A percentile compares a stretch with the other conserved stretches of the same genome.
Conservation (phyloP, 148 eudicot species). For the Chenopodium formosanum region DNA sequence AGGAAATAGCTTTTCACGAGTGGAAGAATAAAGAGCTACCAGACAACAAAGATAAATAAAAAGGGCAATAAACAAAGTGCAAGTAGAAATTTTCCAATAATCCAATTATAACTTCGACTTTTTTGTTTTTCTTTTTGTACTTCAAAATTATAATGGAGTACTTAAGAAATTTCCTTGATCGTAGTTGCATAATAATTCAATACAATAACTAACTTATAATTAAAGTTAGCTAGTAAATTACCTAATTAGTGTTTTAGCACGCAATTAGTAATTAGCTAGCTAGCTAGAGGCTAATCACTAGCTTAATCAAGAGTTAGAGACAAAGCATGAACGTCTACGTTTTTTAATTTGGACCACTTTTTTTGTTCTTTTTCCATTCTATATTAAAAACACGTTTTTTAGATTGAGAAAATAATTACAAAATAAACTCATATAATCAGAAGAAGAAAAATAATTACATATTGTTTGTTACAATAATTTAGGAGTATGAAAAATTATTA, state of each 20-base stretch:
- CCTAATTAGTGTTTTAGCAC: background rate
- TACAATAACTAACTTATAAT: background rate
- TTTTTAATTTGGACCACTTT: background rate
- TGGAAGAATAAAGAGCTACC: conserved; percentile 17
- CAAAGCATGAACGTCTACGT: background rate
- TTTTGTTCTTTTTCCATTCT: background rate
- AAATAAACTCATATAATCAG: too few species aligned
- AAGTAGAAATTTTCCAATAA: conserved; percentile 9
- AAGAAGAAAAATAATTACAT: too few species aligned
- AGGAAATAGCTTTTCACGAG: conserved; percentile 22
- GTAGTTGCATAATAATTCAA: background rate
- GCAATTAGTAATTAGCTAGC: conserved; percentile 8
- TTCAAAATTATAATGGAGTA: background rate
- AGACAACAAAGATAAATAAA: conserved; percentile 17
- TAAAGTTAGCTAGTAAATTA: conserved; percentile 1
- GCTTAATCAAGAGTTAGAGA: conserved; percentile 4
- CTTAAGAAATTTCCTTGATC: background rate
- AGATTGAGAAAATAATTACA: too few species aligned
- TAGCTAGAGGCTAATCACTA: background rate
- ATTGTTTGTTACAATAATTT: too few species aligned
- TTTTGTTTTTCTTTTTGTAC: background rate
- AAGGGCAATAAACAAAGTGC: conserved; percentile 1
- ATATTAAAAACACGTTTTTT: too few species aligned
- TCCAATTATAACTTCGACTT: background rate
- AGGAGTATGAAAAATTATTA: too few species aligned